Base-by-base conservation (phyloP, 345 rosid genomes). In the Euclidium syriacum region DNA sequence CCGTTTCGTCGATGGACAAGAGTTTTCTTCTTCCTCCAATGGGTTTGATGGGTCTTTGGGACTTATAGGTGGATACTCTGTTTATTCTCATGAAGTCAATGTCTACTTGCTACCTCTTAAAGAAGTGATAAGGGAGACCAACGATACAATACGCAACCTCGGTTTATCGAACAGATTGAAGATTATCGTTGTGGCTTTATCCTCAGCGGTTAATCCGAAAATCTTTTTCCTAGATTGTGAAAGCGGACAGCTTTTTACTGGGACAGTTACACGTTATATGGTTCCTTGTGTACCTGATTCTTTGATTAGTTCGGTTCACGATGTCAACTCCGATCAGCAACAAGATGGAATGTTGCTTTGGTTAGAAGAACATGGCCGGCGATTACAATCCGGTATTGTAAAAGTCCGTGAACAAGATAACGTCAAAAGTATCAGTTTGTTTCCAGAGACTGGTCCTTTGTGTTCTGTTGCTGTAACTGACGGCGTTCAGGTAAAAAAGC, bases 321-420 rank as follows among this genome's bases (percentile, higher is more conserved):
- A 81, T 62, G 12, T 38, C 25, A 62, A 41, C 12, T 60, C 71
- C 2, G 79, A 83, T 44, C 74, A 75, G 36, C 80, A 78, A 54
- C 95, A 84, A 65, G 99, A 94, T 55, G 99, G 77, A 4, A 71
- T 87, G 87, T 50, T 94, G 61, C 83, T 90, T 22, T 94, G 99
- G 99, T 68, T 90, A 68, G 97, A 94, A 79, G 96, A 94, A 66
- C 99, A 94, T 48, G 80, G 50, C 2, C 72, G 74, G 15, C 77
- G 92, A 33, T 75, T 90, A 73, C 79, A 81, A 65, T 61, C 50
- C 52, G 96, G 96, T 16, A 70, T 52, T 36, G 80, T 87, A 38
- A 83, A 80, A 68, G 16, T 84, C 56, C 75, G 71, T 39, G 69
- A 61, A 46, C 72, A 75, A 51, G 77, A 48, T 4, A 62, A 49